phyloP scores from a whole-genome alignment of 805 yeast genomes.

The Metschnikowia picachoensis region DNA sequence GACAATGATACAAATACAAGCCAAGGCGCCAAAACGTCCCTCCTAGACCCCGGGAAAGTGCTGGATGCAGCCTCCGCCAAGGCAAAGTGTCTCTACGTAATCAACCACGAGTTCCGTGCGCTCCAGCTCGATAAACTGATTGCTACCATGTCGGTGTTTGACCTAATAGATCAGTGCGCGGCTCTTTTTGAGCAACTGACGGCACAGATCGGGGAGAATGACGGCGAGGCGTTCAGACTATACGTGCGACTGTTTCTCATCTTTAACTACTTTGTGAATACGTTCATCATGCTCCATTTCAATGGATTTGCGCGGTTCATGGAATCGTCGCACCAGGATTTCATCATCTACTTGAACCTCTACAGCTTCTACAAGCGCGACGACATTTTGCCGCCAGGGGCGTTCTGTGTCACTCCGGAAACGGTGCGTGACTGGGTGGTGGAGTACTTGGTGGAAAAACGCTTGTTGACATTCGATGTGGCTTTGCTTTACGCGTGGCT shows the following conservation, averaged over 20 bases:
- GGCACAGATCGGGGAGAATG: constrained; percentile 9
- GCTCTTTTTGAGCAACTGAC: constrained; percentile 32
- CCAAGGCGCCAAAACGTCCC: neutral
- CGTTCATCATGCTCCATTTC: constrained; percentile 40
- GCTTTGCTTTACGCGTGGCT: constrained; percentile 37
- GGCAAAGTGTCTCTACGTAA: constrained; percentile 1
- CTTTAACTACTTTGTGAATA: constrained; percentile 41
- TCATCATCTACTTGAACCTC: constrained; percentile 39
- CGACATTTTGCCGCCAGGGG: constrained; percentile 20
- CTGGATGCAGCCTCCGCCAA: neutral
- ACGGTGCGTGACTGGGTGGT: constrained; percentile 23
- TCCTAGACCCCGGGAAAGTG: neutral
- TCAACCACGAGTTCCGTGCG: constrained; percentile 33
- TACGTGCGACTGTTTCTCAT: constrained; percentile 39
- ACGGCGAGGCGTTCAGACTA: constrained; percentile 16
- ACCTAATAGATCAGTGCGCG: constrained; percentile 39
- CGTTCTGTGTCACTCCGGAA: constrained; percentile 20
- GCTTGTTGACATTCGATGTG: constrained; percentile 32
- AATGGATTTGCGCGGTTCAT: constrained; percentile 40
- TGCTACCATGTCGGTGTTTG: constrained; percentile 34
- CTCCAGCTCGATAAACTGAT: constrained; percentile 33
- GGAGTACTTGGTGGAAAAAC: constrained; percentile 27
- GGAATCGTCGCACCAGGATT: constrained; percentile 34
- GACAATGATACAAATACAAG: no score
- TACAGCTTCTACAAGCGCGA: constrained; percentile 38